Evolutionary conservation across 2,329 filamentous ascomycete species (phyloP).

Genomic region (Trichoderma asperellum): DNA sequence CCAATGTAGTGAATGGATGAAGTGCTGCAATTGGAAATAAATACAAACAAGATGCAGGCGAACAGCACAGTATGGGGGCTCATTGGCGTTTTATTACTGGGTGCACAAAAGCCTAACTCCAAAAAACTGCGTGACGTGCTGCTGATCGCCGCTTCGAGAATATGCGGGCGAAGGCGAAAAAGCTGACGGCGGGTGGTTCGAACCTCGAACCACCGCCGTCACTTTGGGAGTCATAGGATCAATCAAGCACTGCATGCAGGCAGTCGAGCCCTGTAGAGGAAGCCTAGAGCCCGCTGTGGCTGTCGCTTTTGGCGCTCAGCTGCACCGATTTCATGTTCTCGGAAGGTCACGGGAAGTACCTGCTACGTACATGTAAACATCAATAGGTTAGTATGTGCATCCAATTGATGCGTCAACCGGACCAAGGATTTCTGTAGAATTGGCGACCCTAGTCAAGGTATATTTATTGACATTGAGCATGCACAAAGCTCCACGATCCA

Average conservation of each 20-base stretch:
- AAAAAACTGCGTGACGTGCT: constrained; percentile 11
- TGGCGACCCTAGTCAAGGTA: background rate
- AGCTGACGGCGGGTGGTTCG: background rate
- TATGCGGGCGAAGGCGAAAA: constrained; percentile 8
- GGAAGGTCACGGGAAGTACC: background rate
- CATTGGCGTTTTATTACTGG: background rate
- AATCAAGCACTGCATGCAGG: background rate
- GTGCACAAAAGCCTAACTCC: background rate
- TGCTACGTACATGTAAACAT: background rate
- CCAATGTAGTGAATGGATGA: background rate
- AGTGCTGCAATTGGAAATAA: background rate
- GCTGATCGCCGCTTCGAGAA: constrained; percentile 5
- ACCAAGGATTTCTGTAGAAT: background rate
- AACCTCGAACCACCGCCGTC: constrained; percentile 13
- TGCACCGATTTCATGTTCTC: background rate
- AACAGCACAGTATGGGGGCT: background rate
- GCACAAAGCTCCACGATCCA: background rate
- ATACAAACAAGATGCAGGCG: background rate
- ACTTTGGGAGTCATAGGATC: constrained; percentile 1
- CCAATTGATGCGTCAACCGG: background rate
- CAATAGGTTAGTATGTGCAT: background rate
- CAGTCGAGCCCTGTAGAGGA: background rate
- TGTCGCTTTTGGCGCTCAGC: background rate
- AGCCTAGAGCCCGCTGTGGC: background rate
- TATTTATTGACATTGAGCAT: background rate